A percentile compares a stretch with the other conserved stretches of the same genome.
phyloP scores from a whole-genome alignment of 2,329 filamentous ascomycete species.

The Fusarium pseudoanthophilum region DNA sequence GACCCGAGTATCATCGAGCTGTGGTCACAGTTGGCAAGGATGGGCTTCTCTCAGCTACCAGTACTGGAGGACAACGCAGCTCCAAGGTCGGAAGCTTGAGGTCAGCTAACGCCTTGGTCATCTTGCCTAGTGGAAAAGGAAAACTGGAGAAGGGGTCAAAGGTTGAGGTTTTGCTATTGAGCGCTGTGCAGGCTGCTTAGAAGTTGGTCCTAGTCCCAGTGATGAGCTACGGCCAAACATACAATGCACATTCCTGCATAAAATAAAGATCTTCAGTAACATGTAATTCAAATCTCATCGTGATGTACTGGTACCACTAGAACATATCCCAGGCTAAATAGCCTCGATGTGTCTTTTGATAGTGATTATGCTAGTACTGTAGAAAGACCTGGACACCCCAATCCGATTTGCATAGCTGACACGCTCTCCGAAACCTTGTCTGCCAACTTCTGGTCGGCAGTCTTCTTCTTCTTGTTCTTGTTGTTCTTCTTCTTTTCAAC shows the following conservation, averaged over 20 bases:
- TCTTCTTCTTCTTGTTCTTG: no score
- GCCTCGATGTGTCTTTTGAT: no score
- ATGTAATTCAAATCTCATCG: conserved; percentile 43
- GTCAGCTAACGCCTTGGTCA: conserved; percentile 87
- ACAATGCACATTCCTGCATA: conserved; percentile 29
- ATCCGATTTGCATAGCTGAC: no score
- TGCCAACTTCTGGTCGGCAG: no score
- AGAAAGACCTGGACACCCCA: no score
- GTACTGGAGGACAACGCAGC: conserved; percentile 91
- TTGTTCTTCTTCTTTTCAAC: no score
- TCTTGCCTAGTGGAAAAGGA: conserved; percentile 73
- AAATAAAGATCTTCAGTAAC: conserved; percentile 39
- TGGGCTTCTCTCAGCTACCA: conserved; percentile 77
- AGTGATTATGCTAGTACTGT: no score
- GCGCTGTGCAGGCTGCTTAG: conserved; percentile 51
- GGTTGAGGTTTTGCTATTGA: conserved; percentile 85
- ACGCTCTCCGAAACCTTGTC: no score
- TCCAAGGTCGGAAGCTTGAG: conserved; percentile 89
- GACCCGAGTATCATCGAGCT: conserved; percentile 92
- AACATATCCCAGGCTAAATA: no score
- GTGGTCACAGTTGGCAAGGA: conserved; percentile 73
- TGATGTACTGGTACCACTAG: no score
- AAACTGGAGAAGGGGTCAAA: conserved; percentile 74
- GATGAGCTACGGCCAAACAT: conserved; percentile 33
- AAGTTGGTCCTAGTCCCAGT: conserved; percentile 1